phyloP scores from a whole-genome alignment of 1,284 basidiomycete genomes.

The Naganishia sp. region DNA sequence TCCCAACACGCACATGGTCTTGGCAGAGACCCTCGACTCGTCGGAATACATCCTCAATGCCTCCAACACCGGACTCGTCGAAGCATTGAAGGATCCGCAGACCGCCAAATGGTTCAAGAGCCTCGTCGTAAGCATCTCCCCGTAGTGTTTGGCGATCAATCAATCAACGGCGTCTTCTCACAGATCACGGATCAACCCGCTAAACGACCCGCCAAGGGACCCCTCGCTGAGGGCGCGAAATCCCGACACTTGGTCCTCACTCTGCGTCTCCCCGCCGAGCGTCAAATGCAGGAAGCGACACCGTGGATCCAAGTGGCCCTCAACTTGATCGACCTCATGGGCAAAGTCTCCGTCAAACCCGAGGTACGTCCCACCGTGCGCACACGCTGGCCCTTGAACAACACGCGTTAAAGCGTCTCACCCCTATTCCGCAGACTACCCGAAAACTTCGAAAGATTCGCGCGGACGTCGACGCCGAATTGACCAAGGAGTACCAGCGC shows the following conservation, averaged over 20 bases:
- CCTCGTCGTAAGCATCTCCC: constrained; percentile 67
- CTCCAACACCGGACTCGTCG: constrained; percentile 60
- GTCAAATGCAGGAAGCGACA: constrained; percentile 59
- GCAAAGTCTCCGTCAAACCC: constrained; percentile 64
- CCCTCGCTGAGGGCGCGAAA: constrained; percentile 58
- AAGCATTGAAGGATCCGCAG: constrained; percentile 63
- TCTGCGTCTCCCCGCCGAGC: constrained; percentile 61
- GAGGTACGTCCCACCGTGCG: constrained; percentile 55
- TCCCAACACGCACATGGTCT: constrained; percentile 60
- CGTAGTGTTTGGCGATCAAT: constrained; percentile 4
- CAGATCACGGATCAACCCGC: constrained; percentile 81
- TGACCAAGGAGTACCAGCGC: constrained; percentile 49
- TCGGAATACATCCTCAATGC: constrained; percentile 76
- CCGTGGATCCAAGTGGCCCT: constrained; percentile 69
- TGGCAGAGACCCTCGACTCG: constrained; percentile 76
- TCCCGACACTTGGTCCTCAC: constrained; percentile 72
- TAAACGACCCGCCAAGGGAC: constrained; percentile 61
- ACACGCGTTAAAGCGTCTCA: background rate
- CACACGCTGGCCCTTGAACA: background rate
- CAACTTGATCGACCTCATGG: constrained; percentile 69
- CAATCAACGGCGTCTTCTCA: constrained; percentile 3
- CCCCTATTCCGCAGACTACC: background rate
- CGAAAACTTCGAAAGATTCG: constrained; percentile 57
- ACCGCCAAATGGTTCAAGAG: constrained; percentile 63
- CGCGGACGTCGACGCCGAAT: constrained; percentile 63